phyloP scores from a whole-genome alignment of 2,329 filamentous ascomycete genomes.

The Ophiostoma piceae region DNA sequence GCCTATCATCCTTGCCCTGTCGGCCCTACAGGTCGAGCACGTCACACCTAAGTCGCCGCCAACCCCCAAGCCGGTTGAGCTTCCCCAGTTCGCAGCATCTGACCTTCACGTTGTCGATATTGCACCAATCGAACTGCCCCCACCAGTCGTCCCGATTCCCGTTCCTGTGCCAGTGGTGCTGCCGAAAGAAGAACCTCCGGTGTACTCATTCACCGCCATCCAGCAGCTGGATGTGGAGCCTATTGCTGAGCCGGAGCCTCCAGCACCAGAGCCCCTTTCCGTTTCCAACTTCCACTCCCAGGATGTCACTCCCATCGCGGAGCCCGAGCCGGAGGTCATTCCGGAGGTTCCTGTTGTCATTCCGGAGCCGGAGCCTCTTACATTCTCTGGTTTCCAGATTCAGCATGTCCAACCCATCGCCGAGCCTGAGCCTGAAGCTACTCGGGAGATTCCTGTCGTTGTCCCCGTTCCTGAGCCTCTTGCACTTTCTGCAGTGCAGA shows the following conservation, averaged over 20 bases:
- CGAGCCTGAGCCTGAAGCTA: constrained; percentile 33
- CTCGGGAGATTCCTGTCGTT: constrained; percentile 10
- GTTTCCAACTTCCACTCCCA: constrained; percentile 39
- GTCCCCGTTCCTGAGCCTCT: constrained; percentile 19
- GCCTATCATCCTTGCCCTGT: constrained; percentile 20
- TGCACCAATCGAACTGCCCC: constrained; percentile 23
- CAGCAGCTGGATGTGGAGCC: constrained; percentile 36
- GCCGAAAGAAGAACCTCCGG: constrained; percentile 18
- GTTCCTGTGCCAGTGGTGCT: constrained; percentile 17
- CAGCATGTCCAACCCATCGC: constrained; percentile 42
- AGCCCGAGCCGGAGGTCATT: constrained; percentile 7
- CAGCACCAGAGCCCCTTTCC: constrained; percentile 29
- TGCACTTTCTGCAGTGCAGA: constrained; percentile 31
- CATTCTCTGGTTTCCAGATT: constrained; percentile 29
- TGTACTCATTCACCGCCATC: constrained; percentile 39
- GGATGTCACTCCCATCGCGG: constrained; percentile 13
- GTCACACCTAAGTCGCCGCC: constrained; percentile 19
- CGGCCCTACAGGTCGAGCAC: constrained; percentile 20
- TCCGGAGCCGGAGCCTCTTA: constrained; percentile 15
- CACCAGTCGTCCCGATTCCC: constrained; percentile 17
- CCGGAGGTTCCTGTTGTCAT: constrained; percentile 16
- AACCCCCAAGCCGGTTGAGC: constrained; percentile 15
- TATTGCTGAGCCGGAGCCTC: constrained; percentile 20
- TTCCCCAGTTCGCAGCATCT: constrained; percentile 23
- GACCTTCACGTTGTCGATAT: constrained; percentile 22